Percentiles rank a stretch among this genome's conserved stretches.
phyloP scores from a whole-genome alignment of 2,329 filamentous ascomycete genomes.

The Pseudocercospora fijiensis region DNA sequence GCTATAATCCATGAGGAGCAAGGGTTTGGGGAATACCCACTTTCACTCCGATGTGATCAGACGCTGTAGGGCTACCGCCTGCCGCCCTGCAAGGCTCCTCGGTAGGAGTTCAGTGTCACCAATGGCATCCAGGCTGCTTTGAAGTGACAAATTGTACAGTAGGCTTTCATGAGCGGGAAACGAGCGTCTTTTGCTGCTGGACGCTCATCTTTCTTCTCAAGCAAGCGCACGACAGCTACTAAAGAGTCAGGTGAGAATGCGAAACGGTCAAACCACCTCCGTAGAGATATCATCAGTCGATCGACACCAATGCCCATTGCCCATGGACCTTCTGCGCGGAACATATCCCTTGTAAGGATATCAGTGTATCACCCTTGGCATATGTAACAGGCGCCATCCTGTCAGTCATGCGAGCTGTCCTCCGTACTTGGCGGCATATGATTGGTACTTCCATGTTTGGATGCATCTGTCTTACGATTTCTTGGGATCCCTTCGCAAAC shows the following conservation, averaged over 20 bases:
- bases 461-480: not conserved
- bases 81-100: not conserved
- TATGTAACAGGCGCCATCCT: not conserved
- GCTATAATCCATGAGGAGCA: too few relatives aligned
- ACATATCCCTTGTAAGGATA: not conserved
- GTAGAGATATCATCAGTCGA: not conserved
- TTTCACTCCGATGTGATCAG: too few relatives aligned
- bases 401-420: not conserved
- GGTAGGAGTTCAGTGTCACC: not conserved
- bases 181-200: not conserved
- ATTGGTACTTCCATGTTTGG: constrained; percentile 2
- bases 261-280: not conserved
- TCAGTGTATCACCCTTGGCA: not conserved
- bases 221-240: not conserved
- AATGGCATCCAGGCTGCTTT: not conserved
- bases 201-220: not conserved
- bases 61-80: too few relatives aligned
- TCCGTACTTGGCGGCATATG: constrained; percentile 1
- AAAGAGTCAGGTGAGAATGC: not conserved
- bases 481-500: not conserved
- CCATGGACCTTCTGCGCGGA: not conserved
- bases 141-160: not conserved
- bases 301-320: not conserved
- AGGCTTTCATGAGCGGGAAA: not conserved
- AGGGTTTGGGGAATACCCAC: too few relatives aligned